phyloP scores from a whole-genome alignment of 2,329 filamentous ascomycete species.

The Botrytis tulipae region DNA sequence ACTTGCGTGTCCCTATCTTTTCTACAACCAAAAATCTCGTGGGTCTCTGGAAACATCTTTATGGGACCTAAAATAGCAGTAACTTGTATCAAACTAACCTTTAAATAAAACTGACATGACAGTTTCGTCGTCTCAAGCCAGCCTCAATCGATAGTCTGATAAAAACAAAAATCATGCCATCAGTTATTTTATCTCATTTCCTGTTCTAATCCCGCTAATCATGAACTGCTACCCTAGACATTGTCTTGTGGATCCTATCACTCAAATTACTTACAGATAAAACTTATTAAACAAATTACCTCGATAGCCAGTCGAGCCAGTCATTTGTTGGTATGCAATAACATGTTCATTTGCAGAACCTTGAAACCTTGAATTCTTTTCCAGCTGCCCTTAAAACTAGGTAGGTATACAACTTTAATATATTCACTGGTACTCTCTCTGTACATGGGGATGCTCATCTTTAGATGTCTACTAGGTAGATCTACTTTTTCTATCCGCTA shows the following conservation, averaged over 20 bases:
- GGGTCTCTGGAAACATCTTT: not conserved
- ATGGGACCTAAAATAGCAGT: not conserved
- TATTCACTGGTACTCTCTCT: not conserved
- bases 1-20: constrained; percentile 3
- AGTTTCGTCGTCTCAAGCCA: not conserved
- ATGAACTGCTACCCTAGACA: not conserved
- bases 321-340: not conserved
- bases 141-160: constrained; percentile 5
- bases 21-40: not conserved
- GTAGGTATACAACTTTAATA: not conserved
- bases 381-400: not conserved
- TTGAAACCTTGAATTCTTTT: not conserved
- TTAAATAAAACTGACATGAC: not conserved
- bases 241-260: not conserved
- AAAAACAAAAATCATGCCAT: not conserved
- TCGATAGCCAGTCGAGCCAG: not conserved
- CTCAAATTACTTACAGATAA: not conserved
- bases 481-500: not conserved
- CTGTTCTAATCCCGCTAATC: not conserved
- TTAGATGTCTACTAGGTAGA: not conserved
- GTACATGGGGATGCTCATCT: not conserved
- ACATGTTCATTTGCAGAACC: not conserved
- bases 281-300: not conserved
- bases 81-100: not conserved
- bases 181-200: not conserved